phyloP scores from a whole-genome alignment of 345 rosid genomes.

The Corymbia maculata region DNA sequence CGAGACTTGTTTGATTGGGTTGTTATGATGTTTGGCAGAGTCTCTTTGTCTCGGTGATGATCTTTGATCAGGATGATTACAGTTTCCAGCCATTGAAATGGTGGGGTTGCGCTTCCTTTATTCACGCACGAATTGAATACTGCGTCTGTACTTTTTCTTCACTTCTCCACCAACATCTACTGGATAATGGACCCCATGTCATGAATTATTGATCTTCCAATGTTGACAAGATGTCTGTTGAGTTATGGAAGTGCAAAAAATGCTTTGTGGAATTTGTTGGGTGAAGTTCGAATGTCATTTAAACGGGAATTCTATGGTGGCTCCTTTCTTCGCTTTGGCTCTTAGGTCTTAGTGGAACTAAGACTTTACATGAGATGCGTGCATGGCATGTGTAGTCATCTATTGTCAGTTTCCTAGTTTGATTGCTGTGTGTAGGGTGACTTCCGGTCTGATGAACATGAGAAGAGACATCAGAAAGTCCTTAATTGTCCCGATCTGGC shows the following conservation, averaged over 20 bases:
- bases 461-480: not conserved
- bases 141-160: not conserved
- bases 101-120: not conserved
- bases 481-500: not conserved
- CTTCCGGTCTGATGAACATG: not conserved
- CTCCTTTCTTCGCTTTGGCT: not conserved
- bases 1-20: not conserved
- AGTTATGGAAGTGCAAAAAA: not conserved
- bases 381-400: not conserved
- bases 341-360: not conserved
- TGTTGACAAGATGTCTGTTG: not conserved
- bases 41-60: not conserved
- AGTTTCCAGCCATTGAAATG: not conserved
- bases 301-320: not conserved
- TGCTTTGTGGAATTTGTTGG: not conserved
- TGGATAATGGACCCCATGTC: not conserved
- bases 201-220: not conserved
- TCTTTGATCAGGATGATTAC: not conserved
- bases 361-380: not conserved
- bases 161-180: not conserved
- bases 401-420: not conserved
- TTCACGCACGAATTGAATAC: not conserved
- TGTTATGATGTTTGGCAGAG: not conserved
- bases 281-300: not conserved
- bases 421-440: not conserved